Conservation (phyloP, 441 rosid species). For the Populus hybrid region DNA sequence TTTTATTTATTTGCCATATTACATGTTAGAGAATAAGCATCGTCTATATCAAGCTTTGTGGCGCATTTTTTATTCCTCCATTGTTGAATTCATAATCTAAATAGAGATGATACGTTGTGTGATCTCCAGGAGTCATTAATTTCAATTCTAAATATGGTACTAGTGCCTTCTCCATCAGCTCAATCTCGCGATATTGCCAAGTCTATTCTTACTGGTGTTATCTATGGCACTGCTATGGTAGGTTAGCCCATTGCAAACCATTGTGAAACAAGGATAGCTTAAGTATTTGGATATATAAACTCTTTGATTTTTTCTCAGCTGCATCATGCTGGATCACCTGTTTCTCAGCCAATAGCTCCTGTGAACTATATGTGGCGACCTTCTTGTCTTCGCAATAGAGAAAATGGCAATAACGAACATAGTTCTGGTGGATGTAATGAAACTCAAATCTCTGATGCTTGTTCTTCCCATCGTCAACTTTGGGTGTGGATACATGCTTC, state of each 20-base stretch:
- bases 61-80: neutral
- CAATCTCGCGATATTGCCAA: conserved; percentile 29
- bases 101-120: conserved; percentile 1
- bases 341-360: conserved; percentile 61
- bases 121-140: conserved; percentile 53
- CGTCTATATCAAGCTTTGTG: neutral
- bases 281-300: neutral
- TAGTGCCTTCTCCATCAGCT: conserved; percentile 49
- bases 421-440: conserved; percentile 19
- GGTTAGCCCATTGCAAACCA: conserved; percentile 3
- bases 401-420: conserved; percentile 17
- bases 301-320: conserved; percentile 46
- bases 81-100: neutral
- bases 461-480: conserved; percentile 39
- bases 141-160: conserved; percentile 48
- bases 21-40: neutral
- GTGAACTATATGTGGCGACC: conserved; percentile 83
- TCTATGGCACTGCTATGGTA: conserved; percentile 72
- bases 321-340: conserved; percentile 52
- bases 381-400: conserved; percentile 24
- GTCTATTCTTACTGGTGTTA: conserved; percentile 52
- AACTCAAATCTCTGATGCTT: conserved; percentile 16
- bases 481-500: conserved; percentile 93
- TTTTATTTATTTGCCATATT: neutral
- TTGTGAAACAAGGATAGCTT: neutral